Conservation (phyloP, 176 grass and related monocot genomes). For the Triticum turgidum region DNA sequence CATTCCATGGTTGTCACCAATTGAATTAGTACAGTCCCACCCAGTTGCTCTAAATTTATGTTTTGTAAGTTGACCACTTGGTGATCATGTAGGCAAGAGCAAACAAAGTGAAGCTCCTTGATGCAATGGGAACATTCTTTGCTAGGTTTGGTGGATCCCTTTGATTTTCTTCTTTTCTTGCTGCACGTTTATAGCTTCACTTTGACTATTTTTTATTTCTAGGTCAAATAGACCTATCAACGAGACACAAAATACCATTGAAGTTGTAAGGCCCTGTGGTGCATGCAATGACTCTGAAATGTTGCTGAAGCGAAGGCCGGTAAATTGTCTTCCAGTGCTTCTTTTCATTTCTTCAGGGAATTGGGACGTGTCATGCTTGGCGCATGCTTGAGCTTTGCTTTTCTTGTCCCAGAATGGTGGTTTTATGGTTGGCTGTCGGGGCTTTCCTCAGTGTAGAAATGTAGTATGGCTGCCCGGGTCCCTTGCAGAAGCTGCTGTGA, state of each 20-base stretch:
- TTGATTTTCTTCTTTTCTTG: constrained; percentile 19
- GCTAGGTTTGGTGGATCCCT: constrained; percentile 51
- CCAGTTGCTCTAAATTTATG: constrained; percentile 12
- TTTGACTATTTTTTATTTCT: constrained; percentile 21
- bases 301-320: constrained; percentile 64
- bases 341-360: background rate
- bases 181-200: constrained; percentile 23
- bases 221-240: constrained; percentile 70
- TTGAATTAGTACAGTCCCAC: background rate
- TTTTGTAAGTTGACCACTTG: constrained; percentile 1
- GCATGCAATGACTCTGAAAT: constrained; percentile 75
- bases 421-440: constrained; percentile 25
- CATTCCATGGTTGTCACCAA: background rate
- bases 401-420: constrained; percentile 12
- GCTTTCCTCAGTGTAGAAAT: constrained; percentile 73
- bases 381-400: constrained; percentile 10
- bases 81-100: constrained; percentile 56
- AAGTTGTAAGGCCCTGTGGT: constrained; percentile 73
- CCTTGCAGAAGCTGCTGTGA: constrained; percentile 74
- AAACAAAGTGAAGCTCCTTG: constrained; percentile 85
- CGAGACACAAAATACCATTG: constrained; percentile 46
- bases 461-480: constrained; percentile 94
- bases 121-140: constrained; percentile 92
- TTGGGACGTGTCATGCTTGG: background rate
- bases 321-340: constrained; percentile 40